Conservation (phyloP, 345 rosid species). For the Brassica juncea region DNA sequence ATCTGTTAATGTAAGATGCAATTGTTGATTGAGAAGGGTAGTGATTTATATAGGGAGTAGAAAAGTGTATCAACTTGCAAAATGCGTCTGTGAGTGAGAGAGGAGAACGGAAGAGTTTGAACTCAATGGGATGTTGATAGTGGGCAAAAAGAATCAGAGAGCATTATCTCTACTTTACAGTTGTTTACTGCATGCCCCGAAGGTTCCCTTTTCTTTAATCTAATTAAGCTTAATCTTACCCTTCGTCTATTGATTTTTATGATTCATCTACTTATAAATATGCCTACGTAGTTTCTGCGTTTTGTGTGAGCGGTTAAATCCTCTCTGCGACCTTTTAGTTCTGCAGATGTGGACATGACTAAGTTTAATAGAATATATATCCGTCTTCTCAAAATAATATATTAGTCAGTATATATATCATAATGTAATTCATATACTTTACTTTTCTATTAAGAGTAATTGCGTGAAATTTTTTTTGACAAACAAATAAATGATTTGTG, state of each 20-base stretch:
- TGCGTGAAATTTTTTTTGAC: not conserved
- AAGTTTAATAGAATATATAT: not conserved
- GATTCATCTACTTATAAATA: not conserved
- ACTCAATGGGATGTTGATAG: slow-evolving; percentile 38
- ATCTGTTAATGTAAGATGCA: slow-evolving; percentile 29
- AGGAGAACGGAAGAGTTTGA: slow-evolving; percentile 33
- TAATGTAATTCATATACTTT: not conserved
- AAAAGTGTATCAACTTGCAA: slow-evolving; percentile 34
- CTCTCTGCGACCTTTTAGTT: not conserved
- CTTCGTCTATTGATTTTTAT: not conserved
- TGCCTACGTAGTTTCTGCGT: not conserved
- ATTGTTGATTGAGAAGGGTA: slow-evolving; percentile 3
- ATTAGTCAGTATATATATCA: not conserved
- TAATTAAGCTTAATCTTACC: slow-evolving; percentile 31
- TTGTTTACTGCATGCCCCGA: slow-evolving; percentile 36
- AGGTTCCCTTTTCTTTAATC: slow-evolving; percentile 21
- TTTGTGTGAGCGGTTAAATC: not conserved
- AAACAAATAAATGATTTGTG: not conserved
- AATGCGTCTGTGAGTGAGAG: slow-evolving; percentile 33
- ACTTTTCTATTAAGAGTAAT: not conserved
- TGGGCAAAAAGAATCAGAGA: slow-evolving; percentile 34
- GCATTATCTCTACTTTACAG: slow-evolving; percentile 46
- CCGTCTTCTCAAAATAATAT: not conserved
- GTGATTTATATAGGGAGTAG: slow-evolving; percentile 44
- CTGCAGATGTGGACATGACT: not conserved